Base-by-base conservation (phyloP, 2,329 filamentous ascomycete genomes). In the Fusarium sp. region DNA sequence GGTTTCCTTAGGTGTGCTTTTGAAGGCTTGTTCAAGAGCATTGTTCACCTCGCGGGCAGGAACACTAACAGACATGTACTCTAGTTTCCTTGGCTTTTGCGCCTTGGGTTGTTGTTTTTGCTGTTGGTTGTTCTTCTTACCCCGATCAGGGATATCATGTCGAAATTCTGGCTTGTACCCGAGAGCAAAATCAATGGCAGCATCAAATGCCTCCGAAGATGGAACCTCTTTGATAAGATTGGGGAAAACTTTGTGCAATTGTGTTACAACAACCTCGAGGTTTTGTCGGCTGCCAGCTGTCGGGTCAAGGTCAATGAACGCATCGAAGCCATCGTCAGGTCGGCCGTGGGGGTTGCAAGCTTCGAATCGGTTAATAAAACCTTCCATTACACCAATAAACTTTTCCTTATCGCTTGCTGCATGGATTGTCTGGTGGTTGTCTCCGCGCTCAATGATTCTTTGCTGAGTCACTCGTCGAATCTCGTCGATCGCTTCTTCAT, bases 381-480 rank as follows among this genome's bases (percentile, higher is more conserved):
- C 93, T 74, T 98, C 93, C 96, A 99, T 98, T 74, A 99, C 97
- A 8, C 89, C 88, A 48, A 96, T 84, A 58, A 96, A 93, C 79
- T 97, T 95, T 20, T 86, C 82, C 48, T 85, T 81, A 46, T 91
- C 88, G 59, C 92, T 91, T 47, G 88, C 91, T 13, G 95, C 94
- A 76, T 96, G 94, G 64, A 99, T 98, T 1, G 96, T 99, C 81
- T 99, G 96, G 79, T 99, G 96, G 76, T 98, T 98, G 79, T 99
- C 94, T 16, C 96, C 96, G 24, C 96, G 91, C 8, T 89, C 86
- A 22, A 98, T 83, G 1, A 99, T 93, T 52, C 96, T 90, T 68
- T 90, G 87, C 61, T 89, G 90, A 2, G 94, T 97, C 27, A 95
- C 85, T 60, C 88, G 84, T 46, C 92, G 88, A 67, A 98, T 93